These are phyloP conservation scores for Fusarium goolgardi DNA, from an alignment of 2,329 filamentous ascomycete genomes.

Conservation along the genomic window DNA sequence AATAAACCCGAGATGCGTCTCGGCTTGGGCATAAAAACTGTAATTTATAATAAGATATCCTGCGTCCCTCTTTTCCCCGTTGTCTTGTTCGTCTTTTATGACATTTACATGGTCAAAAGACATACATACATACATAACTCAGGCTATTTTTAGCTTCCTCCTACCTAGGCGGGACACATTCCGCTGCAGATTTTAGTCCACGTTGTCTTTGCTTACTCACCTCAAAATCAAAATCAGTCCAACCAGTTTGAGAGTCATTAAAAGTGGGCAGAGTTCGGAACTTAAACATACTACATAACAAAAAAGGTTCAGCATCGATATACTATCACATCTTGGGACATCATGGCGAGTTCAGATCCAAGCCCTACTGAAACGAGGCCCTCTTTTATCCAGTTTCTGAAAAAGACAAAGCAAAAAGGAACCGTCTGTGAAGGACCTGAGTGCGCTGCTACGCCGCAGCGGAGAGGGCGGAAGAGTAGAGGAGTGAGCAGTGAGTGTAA, in stretches of 20 bases:
- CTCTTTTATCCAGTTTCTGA: slow-evolving; percentile 63
- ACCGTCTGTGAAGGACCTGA: slow-evolving; percentile 26
- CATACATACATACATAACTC: background rate
- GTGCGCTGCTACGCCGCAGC: slow-evolving; percentile 16
- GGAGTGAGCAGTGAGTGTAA: slow-evolving; percentile 44
- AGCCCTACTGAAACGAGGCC: slow-evolving; percentile 47
- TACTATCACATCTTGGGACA: background rate
- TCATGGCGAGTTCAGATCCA: slow-evolving; percentile 19
- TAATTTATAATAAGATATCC: background rate
- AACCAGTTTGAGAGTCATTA: slow-evolving; percentile 22
- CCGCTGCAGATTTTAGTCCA: slow-evolving; percentile 11
- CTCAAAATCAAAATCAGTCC: slow-evolving; percentile 25
- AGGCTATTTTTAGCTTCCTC: slow-evolving; percentile 20
- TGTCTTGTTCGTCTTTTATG: background rate
- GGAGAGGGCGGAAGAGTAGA: slow-evolving; percentile 21
- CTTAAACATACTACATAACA: slow-evolving; percentile 22
- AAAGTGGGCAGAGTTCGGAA: slow-evolving; percentile 25
- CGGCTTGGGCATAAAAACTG: slow-evolving; percentile 1
- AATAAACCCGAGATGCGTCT: slow-evolving; percentile 2
- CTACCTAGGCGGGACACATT: slow-evolving; percentile 7
- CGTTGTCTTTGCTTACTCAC: slow-evolving; percentile 23
- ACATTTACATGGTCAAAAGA: background rate
- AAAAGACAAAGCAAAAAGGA: slow-evolving; percentile 54
- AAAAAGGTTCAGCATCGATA: slow-evolving; percentile 1
- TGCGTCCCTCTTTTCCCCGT: background rate